Percentiles rank a stretch among this genome's conserved stretches.
These are phyloP conservation scores for Petunia hybrid DNA, from an alignment of 305 asterid genomes.

Conservation along the genomic window DNA sequence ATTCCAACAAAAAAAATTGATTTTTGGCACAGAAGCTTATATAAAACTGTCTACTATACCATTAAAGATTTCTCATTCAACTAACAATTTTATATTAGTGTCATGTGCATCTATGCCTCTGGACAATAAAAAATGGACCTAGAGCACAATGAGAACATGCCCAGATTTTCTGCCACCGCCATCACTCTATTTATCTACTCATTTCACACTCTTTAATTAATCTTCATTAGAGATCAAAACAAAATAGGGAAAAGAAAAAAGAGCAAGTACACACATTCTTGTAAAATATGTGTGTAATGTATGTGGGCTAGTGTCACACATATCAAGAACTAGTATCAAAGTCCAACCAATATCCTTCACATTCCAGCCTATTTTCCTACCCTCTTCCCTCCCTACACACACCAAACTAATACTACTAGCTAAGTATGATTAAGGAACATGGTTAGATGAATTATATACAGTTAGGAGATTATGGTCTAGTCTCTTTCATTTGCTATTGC, in stretches of 20 bases:
- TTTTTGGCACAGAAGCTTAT: not conserved
- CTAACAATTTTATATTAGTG: not conserved
- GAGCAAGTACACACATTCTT: slow-evolving; percentile 6
- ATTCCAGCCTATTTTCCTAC: slow-evolving; percentile 6
- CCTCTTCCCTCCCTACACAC: not conserved
- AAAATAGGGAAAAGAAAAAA: slow-evolving; percentile 9
- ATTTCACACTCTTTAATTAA: slow-evolving; percentile 21
- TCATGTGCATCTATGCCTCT: slow-evolving; percentile 11
- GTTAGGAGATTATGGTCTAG: too few species aligned
- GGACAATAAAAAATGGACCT: not conserved
- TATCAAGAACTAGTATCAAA: slow-evolving; percentile 1
- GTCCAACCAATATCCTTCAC: slow-evolving; percentile 29
- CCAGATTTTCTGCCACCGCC: slow-evolving; percentile 29
- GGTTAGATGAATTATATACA: too few species aligned
- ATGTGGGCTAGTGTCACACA: not conserved
- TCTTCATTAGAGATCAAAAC: not conserved
- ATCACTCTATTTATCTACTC: not conserved
- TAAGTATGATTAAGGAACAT: not conserved
- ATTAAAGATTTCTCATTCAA: not conserved
- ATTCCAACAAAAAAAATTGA: slow-evolving; percentile 5
- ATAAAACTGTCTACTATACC: not conserved
- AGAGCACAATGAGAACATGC: slow-evolving; percentile 29
- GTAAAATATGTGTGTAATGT: slow-evolving; percentile 10
- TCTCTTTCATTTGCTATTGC: too few species aligned
- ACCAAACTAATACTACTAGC: too few species aligned